Evolutionary conservation across 2,329 filamentous ascomycete genomes (phyloP).

Genomic region (Pseudopithomyces maydicus): DNA sequence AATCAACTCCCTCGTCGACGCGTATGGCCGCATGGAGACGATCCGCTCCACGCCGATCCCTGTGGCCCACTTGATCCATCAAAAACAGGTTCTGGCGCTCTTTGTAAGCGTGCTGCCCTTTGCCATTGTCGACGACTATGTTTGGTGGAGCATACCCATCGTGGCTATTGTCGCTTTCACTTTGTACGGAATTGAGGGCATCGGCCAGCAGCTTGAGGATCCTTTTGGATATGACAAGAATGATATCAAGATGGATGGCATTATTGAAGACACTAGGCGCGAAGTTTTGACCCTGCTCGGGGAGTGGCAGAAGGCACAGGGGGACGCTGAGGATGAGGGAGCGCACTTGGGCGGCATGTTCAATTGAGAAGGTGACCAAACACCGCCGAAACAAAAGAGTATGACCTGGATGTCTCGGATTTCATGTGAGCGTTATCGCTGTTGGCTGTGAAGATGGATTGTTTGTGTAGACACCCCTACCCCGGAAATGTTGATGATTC

Average conservation of each 20-base stretch:
- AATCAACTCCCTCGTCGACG: conserved; percentile 61
- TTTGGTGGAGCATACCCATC: conserved; percentile 66
- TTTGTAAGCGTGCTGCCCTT: conserved; percentile 67
- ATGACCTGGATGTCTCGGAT: too few relatives aligned
- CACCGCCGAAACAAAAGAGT: too few relatives aligned
- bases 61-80: conserved; percentile 68
- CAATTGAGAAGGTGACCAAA: conserved; percentile 17
- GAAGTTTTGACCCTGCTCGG: conserved; percentile 64
- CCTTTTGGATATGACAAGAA: conserved; percentile 70
- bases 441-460: too few relatives aligned
- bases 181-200: conserved; percentile 67
- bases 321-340: conserved; percentile 26
- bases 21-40: conserved; percentile 68
- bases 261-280: conserved; percentile 63
- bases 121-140: conserved; percentile 66
- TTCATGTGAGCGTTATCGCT: too few relatives aligned
- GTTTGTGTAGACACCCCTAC: too few relatives aligned
- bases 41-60: conserved; percentile 68
- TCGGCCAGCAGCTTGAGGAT: conserved; percentile 67
- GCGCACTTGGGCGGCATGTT: conserved; percentile 41
- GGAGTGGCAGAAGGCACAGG: conserved; percentile 58
- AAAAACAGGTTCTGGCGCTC: conserved; percentile 66
- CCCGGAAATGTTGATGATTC: not conserved
- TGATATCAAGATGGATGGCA: conserved; percentile 71
- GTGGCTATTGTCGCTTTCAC: conserved; percentile 67